Base-by-base conservation (phyloP, 1,284 basidiomycete genomes). In the Volvariella surrecta region DNA sequence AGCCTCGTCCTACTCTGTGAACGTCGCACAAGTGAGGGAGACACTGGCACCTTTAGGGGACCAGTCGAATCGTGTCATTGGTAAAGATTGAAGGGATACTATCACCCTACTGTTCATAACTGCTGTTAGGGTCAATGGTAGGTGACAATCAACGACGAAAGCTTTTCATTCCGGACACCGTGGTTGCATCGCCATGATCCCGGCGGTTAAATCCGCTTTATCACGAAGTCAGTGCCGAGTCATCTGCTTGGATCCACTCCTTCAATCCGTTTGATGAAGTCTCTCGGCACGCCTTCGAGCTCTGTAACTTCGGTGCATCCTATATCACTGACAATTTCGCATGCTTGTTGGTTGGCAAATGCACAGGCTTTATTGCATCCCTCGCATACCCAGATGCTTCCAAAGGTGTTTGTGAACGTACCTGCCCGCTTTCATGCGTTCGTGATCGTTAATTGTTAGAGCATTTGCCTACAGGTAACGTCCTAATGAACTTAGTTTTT, bases 401-500 rank as follows among this genome's bases (percentile, higher is more conserved):
- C 9, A 37, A 19, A n/a, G n/a, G 34, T 37, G 6, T 37, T 37
- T 37, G 9, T 32, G n/a, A 32, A 32, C 30, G 9, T 39, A 28
- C 11, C 11, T 18, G 28, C 17, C 8, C 40, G n/a, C 30, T 24
- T 13, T 11, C 4, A 15, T 17, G 40, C 11, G 7, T 15, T 32
- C 8, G 39, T 32, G 15, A 19, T 39, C 7, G 24, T 10, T 3
- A n/a, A 44, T 19, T 37, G 6, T 16, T n/a, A 58, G 57, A 51
- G 18, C 44, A 51, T 20, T 42, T 52, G 16, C 50, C 50, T 9
- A 47, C 44, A 17, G 48, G 53, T 7, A 60, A 60, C 32, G 64
- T 65, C 40, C 37, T 59, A 2, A 57, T 61, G 51, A 52, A 54
- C 28, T 13, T 60, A 3, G 44, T 56, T 42, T 59, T 58, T 40